A percentile compares a stretch with the other conserved stretches of the same genome.
Evolutionary conservation across 2,329 filamentous ascomycete genomes (phyloP).

Genomic region (Penicillium oxalicum): DNA sequence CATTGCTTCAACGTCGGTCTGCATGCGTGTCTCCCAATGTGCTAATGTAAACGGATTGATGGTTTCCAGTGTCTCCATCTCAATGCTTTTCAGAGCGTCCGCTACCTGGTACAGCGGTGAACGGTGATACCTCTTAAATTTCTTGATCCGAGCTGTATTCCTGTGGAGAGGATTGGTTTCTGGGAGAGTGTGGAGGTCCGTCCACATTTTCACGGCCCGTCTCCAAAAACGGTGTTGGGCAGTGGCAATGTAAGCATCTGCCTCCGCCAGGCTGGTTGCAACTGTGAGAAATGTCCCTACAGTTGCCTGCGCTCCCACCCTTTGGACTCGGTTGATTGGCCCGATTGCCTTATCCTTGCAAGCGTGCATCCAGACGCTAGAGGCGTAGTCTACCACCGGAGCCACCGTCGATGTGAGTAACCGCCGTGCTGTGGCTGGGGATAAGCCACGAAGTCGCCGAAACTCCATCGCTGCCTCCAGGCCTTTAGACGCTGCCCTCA

Average conservation of each 20-base stretch:
- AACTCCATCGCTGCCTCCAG: slow-evolving; percentile 18
- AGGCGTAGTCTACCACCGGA: slow-evolving; percentile 23
- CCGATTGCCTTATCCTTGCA: slow-evolving; percentile 13
- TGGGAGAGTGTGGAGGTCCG: slow-evolving; percentile 12
- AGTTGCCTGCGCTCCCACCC: slow-evolving; percentile 21
- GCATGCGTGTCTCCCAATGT: slow-evolving; percentile 4
- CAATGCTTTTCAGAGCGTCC: slow-evolving; percentile 11
- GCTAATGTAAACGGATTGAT: slow-evolving; percentile 9
- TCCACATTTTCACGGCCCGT: slow-evolving; percentile 16
- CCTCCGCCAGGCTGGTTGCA: slow-evolving; percentile 19
- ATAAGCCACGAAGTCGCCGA: slow-evolving; percentile 9
- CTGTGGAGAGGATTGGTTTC: slow-evolving; percentile 14
- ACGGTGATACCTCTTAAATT: slow-evolving; percentile 12
- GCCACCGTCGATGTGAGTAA: slow-evolving; percentile 22
- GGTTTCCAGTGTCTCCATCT: slow-evolving; percentile 10
- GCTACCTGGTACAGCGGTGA: slow-evolving; percentile 11
- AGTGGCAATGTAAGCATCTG: slow-evolving; percentile 20
- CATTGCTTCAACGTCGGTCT: background rate
- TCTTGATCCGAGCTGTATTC: slow-evolving; percentile 13
- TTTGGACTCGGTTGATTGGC: slow-evolving; percentile 21
- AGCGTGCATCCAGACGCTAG: slow-evolving; percentile 17
- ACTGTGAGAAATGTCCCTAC: slow-evolving; percentile 20
- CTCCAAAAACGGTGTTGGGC: slow-evolving; percentile 15
- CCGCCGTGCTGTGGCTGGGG: slow-evolving; percentile 16
- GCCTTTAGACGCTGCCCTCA: slow-evolving; percentile 20